These are phyloP conservation scores for Colletotrichum caudatum DNA, from an alignment of 2,329 filamentous ascomycete species.

Conservation along the genomic window DNA sequence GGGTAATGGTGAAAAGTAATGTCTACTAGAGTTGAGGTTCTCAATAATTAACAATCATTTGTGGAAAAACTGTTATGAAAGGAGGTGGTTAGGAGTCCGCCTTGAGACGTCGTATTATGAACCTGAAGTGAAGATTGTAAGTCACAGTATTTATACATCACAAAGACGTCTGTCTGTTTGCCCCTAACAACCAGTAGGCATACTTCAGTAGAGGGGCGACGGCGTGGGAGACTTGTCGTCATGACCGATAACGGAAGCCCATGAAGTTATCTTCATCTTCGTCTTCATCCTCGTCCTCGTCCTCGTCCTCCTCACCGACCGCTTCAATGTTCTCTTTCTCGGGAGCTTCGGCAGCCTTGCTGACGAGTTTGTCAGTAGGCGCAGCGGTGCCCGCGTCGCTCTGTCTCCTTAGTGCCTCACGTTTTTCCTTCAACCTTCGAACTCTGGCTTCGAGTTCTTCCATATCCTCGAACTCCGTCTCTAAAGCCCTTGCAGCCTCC, in stretches of 20 bases:
- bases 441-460: constrained; percentile 81
- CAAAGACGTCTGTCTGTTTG: constrained; percentile 20
- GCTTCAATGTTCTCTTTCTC: constrained; percentile 49
- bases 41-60: not conserved
- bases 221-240: constrained; percentile 19
- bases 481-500: constrained; percentile 78
- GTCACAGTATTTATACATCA: constrained; percentile 38
- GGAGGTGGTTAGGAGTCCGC: not conserved
- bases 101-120: constrained; percentile 24
- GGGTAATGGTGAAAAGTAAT: constrained; percentile 36
- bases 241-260: constrained; percentile 64
- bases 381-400: constrained; percentile 47
- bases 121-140: constrained; percentile 31
- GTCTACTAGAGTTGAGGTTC: constrained; percentile 16
- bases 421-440: constrained; percentile 74
- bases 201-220: not conserved
- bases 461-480: constrained; percentile 87
- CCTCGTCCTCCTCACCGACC: constrained; percentile 49
- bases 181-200: not conserved
- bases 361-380: constrained; percentile 33
- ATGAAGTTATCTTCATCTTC: constrained; percentile 70
- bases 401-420: constrained; percentile 72
- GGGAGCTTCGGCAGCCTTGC: constrained; percentile 37
- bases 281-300: constrained; percentile 60
- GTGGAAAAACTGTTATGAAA: not conserved